Conservation (phyloP, 495 filamentous ascomycete genomes). For the Penicillium samsonianum region DNA sequence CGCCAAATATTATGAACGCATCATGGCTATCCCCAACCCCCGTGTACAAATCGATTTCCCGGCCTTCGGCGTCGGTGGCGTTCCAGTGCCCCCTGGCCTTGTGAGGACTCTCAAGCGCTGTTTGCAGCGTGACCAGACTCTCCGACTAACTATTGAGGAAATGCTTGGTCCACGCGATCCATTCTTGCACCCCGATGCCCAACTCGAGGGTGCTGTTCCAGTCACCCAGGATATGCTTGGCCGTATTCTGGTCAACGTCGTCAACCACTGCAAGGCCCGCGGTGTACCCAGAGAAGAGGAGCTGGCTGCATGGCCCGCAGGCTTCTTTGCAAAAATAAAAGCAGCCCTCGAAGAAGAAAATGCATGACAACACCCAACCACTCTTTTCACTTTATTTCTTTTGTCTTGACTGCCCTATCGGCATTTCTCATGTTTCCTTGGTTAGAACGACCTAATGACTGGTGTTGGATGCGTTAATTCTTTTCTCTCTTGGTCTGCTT, state of each 20-base stretch:
- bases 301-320: constrained; percentile 66
- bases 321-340: constrained; percentile 65
- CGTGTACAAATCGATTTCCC: constrained; percentile 82
- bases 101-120: constrained; percentile 75
- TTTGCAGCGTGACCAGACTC: constrained; percentile 73
- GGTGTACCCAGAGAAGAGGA: constrained; percentile 72
- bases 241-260: constrained; percentile 74
- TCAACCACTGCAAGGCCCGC: constrained; percentile 67
- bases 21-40: constrained; percentile 87
- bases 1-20: constrained; percentile 69
- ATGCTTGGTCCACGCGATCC: constrained; percentile 71
- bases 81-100: constrained; percentile 67
- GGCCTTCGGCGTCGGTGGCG: constrained; percentile 68
- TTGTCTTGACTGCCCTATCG: constrained; percentile 23
- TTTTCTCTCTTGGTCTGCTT: constrained; percentile 11
- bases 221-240: constrained; percentile 76
- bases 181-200: constrained; percentile 76
- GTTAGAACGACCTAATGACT: constrained; percentile 32
- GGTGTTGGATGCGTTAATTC: constrained; percentile 28
- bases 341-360: constrained; percentile 58
- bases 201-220: constrained; percentile 62
- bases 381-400: constrained; percentile 22
- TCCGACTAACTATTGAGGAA: constrained; percentile 75
- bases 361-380: constrained; percentile 23
- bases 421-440: constrained; percentile 11